phyloP scores from a whole-genome alignment of 805 yeast species.

The Teunomyces kruisii region DNA sequence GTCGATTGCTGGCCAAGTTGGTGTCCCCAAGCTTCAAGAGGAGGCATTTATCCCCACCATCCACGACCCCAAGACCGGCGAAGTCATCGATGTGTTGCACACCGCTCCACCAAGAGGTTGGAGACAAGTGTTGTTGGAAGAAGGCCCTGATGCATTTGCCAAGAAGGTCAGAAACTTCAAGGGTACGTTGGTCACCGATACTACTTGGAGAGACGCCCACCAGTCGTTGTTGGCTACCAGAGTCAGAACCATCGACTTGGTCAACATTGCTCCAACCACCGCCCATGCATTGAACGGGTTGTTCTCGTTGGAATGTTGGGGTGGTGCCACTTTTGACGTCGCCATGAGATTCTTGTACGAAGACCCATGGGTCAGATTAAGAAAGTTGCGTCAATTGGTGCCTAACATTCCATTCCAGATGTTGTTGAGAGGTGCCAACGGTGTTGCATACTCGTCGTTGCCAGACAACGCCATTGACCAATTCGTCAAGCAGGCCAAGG shows the following conservation, averaged over 20 bases:
- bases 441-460: slow-evolving; percentile 95
- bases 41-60: slow-evolving; percentile 77
- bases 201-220: slow-evolving; percentile 99
- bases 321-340: slow-evolving; percentile 99
- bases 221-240: slow-evolving; percentile 97
- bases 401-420: slow-evolving; percentile 99
- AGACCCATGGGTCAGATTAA: slow-evolving; percentile 97
- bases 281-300: slow-evolving; percentile 88
- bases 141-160: slow-evolving; percentile 91
- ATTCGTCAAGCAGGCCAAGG: slow-evolving; percentile 91
- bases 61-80: slow-evolving; percentile 59
- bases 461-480: slow-evolving; percentile 99
- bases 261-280: slow-evolving; percentile 91
- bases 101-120: slow-evolving; percentile 70
- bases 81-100: slow-evolving; percentile 55
- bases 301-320: slow-evolving; percentile 98
- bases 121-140: slow-evolving; percentile 81
- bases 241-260: slow-evolving; percentile 89
- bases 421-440: slow-evolving; percentile 99
- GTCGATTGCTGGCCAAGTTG: slow-evolving; percentile 92
- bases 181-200: slow-evolving; percentile 94
- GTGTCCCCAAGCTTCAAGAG: slow-evolving; percentile 76
- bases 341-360: slow-evolving; percentile 98
- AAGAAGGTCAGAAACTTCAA: slow-evolving; percentile 77
- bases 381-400: slow-evolving; percentile 81